Percentiles rank a stretch among this genome's conserved stretches.
These are phyloP conservation scores for Salvia sclarea DNA, from an alignment of 305 asterid genomes.

Conservation along the genomic window DNA sequence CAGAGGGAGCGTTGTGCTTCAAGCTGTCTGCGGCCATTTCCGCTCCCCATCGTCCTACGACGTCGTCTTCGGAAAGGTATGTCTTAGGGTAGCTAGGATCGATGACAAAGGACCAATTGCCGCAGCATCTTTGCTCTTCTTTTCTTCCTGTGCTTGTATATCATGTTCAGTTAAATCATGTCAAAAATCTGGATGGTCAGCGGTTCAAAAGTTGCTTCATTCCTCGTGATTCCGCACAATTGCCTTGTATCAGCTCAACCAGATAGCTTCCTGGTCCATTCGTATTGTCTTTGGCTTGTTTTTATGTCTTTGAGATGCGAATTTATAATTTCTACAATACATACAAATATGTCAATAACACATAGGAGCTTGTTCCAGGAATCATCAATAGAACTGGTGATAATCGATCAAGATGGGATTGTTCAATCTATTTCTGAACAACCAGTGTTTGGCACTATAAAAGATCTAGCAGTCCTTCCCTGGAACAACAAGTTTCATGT, in stretches of 20 bases:
- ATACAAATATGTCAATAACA: slow-evolving; percentile 18
- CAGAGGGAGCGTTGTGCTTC: slow-evolving; percentile 82
- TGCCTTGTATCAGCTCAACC: background rate
- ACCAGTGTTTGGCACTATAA: slow-evolving; percentile 88
- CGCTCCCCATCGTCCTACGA: slow-evolving; percentile 73
- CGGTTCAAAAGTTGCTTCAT: slow-evolving; percentile 7
- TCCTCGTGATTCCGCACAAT: slow-evolving; percentile 15
- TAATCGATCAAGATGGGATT: slow-evolving; percentile 74
- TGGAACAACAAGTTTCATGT: slow-evolving; percentile 64
- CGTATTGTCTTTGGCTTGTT: slow-evolving; percentile 19
- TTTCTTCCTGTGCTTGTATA: background rate
- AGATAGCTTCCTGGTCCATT: background rate
- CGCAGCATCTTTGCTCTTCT: background rate
- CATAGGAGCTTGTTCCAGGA: slow-evolving; percentile 59
- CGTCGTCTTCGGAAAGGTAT: slow-evolving; percentile 90
- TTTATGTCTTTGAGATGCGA: slow-evolving; percentile 13
- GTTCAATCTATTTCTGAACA: slow-evolving; percentile 88
- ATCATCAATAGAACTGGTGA: slow-evolving; percentile 82
- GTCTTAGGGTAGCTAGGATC: background rate
- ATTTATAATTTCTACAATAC: background rate
- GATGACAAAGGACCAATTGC: background rate
- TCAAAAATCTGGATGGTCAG: background rate
- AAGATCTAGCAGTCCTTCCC: slow-evolving; percentile 85
- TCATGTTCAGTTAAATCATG: background rate
- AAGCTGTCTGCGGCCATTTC: slow-evolving; percentile 78